These are phyloP conservation scores for Fusarium bulbicola DNA, from an alignment of 2,329 filamentous ascomycete genomes.

Conservation along the genomic window DNA sequence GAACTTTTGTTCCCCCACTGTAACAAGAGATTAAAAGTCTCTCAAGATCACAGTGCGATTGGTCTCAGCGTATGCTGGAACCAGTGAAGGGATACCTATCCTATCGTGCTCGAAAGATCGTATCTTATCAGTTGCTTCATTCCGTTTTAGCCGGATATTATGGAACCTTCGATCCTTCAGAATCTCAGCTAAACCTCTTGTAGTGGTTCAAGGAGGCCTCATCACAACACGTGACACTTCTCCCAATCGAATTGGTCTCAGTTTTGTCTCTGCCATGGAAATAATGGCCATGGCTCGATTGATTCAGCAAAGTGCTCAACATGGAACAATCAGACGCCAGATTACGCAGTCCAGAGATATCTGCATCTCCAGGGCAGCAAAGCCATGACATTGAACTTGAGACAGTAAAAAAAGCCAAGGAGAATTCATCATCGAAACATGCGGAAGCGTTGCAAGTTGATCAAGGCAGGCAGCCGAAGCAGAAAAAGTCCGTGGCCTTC, in stretches of 20 bases:
- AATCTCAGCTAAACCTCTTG: not conserved
- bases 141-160: not conserved
- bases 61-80: not conserved
- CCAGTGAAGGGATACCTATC: not conserved
- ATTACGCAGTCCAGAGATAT: not conserved
- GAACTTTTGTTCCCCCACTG: no score
- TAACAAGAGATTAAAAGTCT: not conserved
- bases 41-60: not conserved
- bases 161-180: not conserved
- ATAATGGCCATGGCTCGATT: rapidly evolving
- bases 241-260: not conserved
- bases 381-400: not conserved
- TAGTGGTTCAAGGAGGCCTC: slow-evolving; percentile 2
- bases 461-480: not conserved
- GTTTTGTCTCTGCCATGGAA: no score
- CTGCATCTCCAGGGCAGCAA: not conserved
- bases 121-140: not conserved
- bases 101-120: not conserved
- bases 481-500: slow-evolving; percentile 10
- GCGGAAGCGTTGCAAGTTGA: not conserved
- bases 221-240: not conserved
- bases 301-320: rapidly evolving
- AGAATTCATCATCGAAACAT: not conserved
- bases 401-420: not conserved
- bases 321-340: not conserved